phyloP scores from a whole-genome alignment of 208 protist genomes.

The Herpetomonas samuelpessoai region DNA sequence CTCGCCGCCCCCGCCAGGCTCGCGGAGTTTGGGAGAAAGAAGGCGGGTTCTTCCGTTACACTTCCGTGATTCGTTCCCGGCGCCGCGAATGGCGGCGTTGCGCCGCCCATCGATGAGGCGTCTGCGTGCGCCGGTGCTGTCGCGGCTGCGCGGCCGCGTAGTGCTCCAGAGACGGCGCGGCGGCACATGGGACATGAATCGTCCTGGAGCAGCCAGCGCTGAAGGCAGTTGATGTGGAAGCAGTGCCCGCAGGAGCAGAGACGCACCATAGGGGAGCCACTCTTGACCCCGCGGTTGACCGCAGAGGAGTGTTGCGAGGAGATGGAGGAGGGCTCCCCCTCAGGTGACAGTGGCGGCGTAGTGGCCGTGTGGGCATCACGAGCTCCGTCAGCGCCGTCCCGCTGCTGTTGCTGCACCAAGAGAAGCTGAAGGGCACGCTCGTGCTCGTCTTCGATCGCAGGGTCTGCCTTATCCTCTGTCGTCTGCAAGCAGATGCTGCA shows the following conservation, averaged over 20 bases:
- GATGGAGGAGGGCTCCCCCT: not conserved
- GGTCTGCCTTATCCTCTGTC: not conserved
- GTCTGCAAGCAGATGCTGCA: not conserved
- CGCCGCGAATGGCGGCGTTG: no score
- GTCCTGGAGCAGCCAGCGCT: conserved; percentile 61
- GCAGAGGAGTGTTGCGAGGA: conserved; percentile 8
- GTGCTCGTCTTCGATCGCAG: not conserved
- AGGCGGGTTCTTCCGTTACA: no score
- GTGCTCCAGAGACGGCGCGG: conserved; percentile 22
- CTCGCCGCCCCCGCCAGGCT: no score
- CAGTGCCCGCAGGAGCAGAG: conserved; percentile 44
- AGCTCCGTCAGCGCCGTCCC: not conserved
- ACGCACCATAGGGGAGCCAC: conserved; percentile 41
- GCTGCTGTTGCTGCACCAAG: conserved; percentile 7
- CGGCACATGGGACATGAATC: conserved; percentile 58
- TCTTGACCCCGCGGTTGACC: conserved; percentile 17
- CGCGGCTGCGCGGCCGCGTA: conserved; percentile 4
- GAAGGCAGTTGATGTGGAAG: conserved; percentile 68
- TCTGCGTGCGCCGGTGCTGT: no score
- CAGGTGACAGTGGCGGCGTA: not conserved
- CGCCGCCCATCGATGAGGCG: no score
- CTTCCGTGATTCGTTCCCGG: no score
- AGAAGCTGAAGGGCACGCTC: not conserved
- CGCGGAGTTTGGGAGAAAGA: no score
- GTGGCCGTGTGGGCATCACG: not conserved